A percentile compares a stretch with the other conserved stretches of the same genome.
Conservation (phyloP, 2,329 filamentous ascomycete species). For the Xylaria sp. region DNA sequence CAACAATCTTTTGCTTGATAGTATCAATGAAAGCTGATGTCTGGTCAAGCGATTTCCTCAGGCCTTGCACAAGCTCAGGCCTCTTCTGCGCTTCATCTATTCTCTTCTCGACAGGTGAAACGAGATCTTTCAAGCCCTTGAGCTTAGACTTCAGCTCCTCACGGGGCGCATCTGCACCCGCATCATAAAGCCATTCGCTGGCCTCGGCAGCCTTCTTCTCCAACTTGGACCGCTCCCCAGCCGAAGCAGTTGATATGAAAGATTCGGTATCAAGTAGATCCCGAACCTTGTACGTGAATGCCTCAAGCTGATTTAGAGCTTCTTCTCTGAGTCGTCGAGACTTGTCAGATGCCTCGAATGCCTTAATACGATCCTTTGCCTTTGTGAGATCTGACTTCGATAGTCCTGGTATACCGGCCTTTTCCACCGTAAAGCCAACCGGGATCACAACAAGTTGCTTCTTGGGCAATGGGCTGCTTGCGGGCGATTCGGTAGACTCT, state of each 20-base stretch:
- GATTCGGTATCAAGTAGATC: constrained; percentile 78
- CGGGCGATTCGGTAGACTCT: constrained; percentile 52
- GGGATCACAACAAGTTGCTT: constrained; percentile 61
- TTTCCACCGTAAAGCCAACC: constrained; percentile 53
- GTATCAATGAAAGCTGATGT: constrained; percentile 70
- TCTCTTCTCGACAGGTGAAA: constrained; percentile 75
- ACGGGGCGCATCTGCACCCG: constrained; percentile 74
- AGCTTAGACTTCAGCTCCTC: constrained; percentile 76
- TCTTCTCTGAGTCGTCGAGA: constrained; percentile 79
- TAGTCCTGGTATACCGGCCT: constrained; percentile 53
- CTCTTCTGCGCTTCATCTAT: constrained; percentile 72
- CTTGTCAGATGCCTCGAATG: constrained; percentile 85
- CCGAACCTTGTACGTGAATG: constrained; percentile 84
- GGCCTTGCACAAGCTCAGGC: constrained; percentile 66
- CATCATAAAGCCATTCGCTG: constrained; percentile 90
- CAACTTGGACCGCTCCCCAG: constrained; percentile 67
- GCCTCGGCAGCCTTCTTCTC: constrained; percentile 68
- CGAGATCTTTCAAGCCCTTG: constrained; percentile 75
- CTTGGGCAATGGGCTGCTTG: constrained; percentile 58
- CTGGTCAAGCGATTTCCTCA: constrained; percentile 73
- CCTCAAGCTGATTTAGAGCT: constrained; percentile 88
- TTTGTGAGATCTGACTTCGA: constrained; percentile 52
- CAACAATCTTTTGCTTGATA: constrained; percentile 70
- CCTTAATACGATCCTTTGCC: constrained; percentile 71
- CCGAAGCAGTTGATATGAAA: constrained; percentile 73